Conservation (phyloP, 192 early-diverging fungal species). For the Linnemannia zychae region DNA sequence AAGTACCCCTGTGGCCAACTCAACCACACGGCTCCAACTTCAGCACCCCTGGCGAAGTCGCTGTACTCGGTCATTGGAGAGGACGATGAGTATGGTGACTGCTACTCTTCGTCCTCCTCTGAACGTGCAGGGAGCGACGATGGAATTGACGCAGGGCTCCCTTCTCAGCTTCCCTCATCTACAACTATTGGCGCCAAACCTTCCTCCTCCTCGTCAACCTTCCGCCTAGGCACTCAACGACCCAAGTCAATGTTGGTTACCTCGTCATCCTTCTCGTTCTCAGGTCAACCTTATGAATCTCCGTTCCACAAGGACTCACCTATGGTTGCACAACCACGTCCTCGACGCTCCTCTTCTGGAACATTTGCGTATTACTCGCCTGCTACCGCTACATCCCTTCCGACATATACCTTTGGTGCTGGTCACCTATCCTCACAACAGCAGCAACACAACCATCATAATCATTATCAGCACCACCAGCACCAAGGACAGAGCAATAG, state of each 20-base stretch:
- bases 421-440: conserved; percentile 6
- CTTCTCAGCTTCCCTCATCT: background rate
- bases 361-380: conserved; percentile 1
- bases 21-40: background rate
- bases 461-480: background rate
- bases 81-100: background rate
- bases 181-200: background rate
- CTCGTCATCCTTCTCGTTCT: conserved; percentile 3
- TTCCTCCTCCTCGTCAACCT: conserved; percentile 1
- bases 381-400: background rate
- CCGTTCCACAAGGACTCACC: conserved; percentile 29
- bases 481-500: conserved; percentile 9
- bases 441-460: conserved; percentile 7
- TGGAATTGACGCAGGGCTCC: background rate
- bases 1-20: background rate
- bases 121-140: background rate
- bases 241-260: conserved; percentile 36
- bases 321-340: background rate
- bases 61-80: conserved; percentile 6
- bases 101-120: conserved; percentile 6
- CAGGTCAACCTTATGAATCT: conserved; percentile 16
- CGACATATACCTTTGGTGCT: conserved; percentile 23
- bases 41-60: background rate
- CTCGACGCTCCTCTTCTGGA: conserved; percentile 23
- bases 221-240: background rate